A percentile compares a stretch with the other conserved stretches of the same genome.
These are phyloP conservation scores for Mrakia blollopis DNA, from an alignment of 768 basidiomycete species.

Conservation along the genomic window DNA sequence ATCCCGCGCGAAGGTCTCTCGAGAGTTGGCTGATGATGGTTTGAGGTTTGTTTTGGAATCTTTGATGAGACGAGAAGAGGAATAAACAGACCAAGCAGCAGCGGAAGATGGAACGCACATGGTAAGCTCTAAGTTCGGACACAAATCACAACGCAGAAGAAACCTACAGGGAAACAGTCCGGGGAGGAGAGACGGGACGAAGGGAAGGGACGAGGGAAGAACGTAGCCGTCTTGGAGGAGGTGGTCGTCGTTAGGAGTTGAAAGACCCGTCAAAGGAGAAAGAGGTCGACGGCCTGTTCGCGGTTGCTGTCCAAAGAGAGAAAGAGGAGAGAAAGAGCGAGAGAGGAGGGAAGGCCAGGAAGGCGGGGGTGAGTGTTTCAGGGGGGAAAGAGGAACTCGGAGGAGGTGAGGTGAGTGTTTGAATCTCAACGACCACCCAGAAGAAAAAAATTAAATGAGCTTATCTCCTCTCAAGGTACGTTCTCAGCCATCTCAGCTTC, in stretches of 20 bases:
- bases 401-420: not conserved
- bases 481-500: not conserved
- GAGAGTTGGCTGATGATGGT: too few species aligned
- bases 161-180: conserved; percentile 2
- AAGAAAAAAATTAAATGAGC: not conserved
- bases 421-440: not conserved
- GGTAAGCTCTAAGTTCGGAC: not conserved
- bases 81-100: not conserved
- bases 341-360: not conserved
- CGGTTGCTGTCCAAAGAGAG: too few species aligned
- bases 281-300: too few species aligned
- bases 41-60: too few species aligned
- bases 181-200: not conserved
- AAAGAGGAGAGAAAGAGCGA: not conserved
- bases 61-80: too few species aligned
- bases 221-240: not conserved
- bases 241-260: not conserved
- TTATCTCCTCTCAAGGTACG: not conserved
- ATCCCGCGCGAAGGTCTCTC: too few species aligned
- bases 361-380: not conserved
- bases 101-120: not conserved
- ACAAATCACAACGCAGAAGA: not conserved
- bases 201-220: not conserved
- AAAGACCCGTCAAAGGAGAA: not conserved
- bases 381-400: not conserved